Evolutionary conservation across 164 flowering plant species (phyloP).

Genomic region (Berberis thunbergii): DNA sequence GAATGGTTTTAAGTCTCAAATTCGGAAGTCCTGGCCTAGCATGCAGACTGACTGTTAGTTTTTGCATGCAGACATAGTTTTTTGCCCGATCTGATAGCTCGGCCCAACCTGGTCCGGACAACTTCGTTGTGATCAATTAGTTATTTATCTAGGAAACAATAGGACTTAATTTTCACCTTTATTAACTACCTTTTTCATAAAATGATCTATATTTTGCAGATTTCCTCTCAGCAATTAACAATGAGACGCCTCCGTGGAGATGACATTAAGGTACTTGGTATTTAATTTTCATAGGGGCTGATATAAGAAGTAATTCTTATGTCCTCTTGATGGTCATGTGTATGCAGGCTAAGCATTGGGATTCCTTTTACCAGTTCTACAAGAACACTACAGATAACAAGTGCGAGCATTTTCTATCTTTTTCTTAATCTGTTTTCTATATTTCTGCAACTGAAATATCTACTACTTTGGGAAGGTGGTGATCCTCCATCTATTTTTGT

Average conservation of each 20-base stretch:
- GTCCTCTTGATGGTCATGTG: slow-evolving; percentile 3
- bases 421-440: neutral
- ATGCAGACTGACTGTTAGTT: no score
- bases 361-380: slow-evolving; percentile 82
- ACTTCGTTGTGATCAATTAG: no score
- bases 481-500: no score
- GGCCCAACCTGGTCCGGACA: no score
- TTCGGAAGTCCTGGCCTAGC: no score
- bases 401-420: slow-evolving; percentile 21
- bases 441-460: slow-evolving; percentile 1
- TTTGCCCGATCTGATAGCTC: no score
- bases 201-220: slow-evolving; percentile 37
- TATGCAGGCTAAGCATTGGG: slow-evolving; percentile 89
- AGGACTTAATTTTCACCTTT: neutral
- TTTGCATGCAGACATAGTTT: no score
- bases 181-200: neutral
- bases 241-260: slow-evolving; percentile 90
- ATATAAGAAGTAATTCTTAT: slow-evolving; percentile 1
- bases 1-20: no score
- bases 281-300: neutral
- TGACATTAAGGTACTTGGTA: slow-evolving; percentile 65
- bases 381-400: slow-evolving; percentile 93
- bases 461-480: neutral
- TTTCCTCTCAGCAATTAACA: slow-evolving; percentile 62
- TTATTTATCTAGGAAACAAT: no score